Percentiles rank a stretch among this genome's conserved stretches.
phyloP scores from a whole-genome alignment of 176 grass and related monocot species.

The Oryza officinalis region DNA sequence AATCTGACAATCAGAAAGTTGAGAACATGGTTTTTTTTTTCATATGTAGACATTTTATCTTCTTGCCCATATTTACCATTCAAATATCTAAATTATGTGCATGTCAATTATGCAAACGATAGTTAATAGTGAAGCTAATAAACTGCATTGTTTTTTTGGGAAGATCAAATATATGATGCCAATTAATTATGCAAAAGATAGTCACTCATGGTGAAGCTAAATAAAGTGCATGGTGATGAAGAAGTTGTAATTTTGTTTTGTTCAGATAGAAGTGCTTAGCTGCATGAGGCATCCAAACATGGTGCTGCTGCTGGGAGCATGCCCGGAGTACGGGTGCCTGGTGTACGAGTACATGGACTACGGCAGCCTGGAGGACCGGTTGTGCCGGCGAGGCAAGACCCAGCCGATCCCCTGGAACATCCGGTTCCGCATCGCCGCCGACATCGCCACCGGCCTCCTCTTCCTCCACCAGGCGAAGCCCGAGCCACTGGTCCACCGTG shows the following conservation, averaged over 20 bases:
- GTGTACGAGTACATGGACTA: constrained; percentile 97
- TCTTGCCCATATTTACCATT: constrained; percentile 2
- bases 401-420: constrained; percentile 67
- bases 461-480: constrained; percentile 91
- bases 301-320: constrained; percentile 88
- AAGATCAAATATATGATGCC: not conserved
- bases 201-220: not conserved
- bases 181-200: constrained; percentile 3
- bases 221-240: not conserved
- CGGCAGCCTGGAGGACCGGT: constrained; percentile 81
- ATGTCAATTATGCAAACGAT: not conserved
- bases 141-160: not conserved
- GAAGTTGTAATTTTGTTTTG: not conserved
- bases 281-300: constrained; percentile 92
- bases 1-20: not conserved
- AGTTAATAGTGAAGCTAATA: not conserved
- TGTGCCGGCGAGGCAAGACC: constrained; percentile 65
- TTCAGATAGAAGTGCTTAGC: constrained; percentile 82
- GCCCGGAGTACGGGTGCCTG: constrained; percentile 80
- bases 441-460: constrained; percentile 78
- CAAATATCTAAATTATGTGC: not conserved
- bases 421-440: constrained; percentile 77
- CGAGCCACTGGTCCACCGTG: constrained; percentile 84
- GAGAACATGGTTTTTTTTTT: not conserved
- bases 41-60: not conserved